phyloP scores from a whole-genome alignment of 768 basidiomycete genomes.

The Fibroporia radiculosa region DNA sequence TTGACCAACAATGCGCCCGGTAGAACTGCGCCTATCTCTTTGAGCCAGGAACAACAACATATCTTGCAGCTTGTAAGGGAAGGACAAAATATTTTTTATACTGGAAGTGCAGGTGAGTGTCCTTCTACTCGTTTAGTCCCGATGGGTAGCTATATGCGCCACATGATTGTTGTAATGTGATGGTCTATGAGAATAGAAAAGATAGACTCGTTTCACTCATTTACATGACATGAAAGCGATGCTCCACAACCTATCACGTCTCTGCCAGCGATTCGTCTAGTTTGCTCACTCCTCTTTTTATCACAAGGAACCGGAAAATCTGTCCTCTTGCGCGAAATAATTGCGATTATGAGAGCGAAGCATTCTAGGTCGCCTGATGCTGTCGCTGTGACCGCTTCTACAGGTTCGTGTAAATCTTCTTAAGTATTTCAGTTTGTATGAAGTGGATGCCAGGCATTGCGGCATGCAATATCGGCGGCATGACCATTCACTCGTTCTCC shows the following conservation, averaged over 20 bases:
- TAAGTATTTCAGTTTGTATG: constrained; percentile 2
- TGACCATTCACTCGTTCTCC: constrained; percentile 93
- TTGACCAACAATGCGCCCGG: constrained; percentile 9
- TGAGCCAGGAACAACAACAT: constrained; percentile 82
- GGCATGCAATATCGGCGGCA: constrained; percentile 95
- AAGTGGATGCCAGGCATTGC: constrained; percentile 59
- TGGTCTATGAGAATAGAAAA: no score
- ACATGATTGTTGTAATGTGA: no score
- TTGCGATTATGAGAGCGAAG: constrained; percentile 58
- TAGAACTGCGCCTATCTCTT: constrained; percentile 37
- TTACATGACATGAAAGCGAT: neutral
- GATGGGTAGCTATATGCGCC: no score
- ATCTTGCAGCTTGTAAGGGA: constrained; percentile 73
- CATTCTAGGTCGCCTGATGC: constrained; percentile 51
- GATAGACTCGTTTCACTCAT: neutral
- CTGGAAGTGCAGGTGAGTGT: constrained; percentile 86
- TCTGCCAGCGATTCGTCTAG: no score
- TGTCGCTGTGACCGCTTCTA: constrained; percentile 91
- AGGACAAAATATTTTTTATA: constrained; percentile 84
- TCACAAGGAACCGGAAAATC: constrained; percentile 92
- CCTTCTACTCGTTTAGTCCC: no score
- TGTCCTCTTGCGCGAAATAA: constrained; percentile 88
- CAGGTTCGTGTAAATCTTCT: constrained; percentile 40
- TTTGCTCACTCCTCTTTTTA: no score
- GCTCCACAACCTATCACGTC: no score